A percentile compares a stretch with the other conserved stretches of the same genome.
phyloP scores from a whole-genome alignment of 1,139 yeast genomes.

The Meyerozyma smithsonii region DNA sequence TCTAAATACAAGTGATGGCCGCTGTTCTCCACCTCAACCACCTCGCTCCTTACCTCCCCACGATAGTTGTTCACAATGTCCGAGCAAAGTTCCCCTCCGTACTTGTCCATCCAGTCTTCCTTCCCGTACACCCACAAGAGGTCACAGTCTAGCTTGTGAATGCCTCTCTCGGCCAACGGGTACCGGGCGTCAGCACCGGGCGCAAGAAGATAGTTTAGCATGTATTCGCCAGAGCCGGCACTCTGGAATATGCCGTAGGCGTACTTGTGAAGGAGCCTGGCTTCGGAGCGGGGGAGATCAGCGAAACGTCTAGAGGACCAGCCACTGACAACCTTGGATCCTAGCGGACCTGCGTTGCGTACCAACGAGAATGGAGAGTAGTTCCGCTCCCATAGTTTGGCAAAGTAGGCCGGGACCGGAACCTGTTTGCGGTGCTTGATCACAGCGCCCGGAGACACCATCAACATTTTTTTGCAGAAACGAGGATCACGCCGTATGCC shows the following conservation, averaged over 20 bases:
- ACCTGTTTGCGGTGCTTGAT: constrained; percentile 39
- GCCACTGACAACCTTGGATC: constrained; percentile 70
- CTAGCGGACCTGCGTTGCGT: constrained; percentile 59
- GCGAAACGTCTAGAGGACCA: constrained; percentile 71
- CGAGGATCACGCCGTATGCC: constrained; percentile 38
- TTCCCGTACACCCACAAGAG: constrained; percentile 69
- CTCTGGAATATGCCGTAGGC: constrained; percentile 68
- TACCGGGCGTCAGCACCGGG: constrained; percentile 74
- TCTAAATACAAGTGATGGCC: constrained; percentile 76
- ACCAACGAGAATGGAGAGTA: constrained; percentile 68
- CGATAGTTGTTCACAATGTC: constrained; percentile 26
- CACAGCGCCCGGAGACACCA: constrained; percentile 67
- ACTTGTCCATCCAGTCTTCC: constrained; percentile 72
- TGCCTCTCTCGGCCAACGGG: constrained; percentile 50
- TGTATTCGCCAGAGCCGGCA: constrained; percentile 73
- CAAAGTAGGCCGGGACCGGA: constrained; percentile 59
- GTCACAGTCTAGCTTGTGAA: constrained; percentile 46
- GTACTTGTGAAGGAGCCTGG: constrained; percentile 52
- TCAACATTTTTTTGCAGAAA: constrained; percentile 42
- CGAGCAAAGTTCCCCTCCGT: constrained; percentile 48
- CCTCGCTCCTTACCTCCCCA: constrained; percentile 30
- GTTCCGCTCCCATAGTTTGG: constrained; percentile 62
- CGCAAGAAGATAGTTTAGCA: constrained; percentile 60
- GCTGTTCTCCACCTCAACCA: constrained; percentile 44
- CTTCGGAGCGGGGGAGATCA: constrained; percentile 27